A percentile compares a stretch with the other conserved stretches of the same genome.
Conservation (phyloP, 106 monocot genomes). For the Apostasia ramifera region DNA sequence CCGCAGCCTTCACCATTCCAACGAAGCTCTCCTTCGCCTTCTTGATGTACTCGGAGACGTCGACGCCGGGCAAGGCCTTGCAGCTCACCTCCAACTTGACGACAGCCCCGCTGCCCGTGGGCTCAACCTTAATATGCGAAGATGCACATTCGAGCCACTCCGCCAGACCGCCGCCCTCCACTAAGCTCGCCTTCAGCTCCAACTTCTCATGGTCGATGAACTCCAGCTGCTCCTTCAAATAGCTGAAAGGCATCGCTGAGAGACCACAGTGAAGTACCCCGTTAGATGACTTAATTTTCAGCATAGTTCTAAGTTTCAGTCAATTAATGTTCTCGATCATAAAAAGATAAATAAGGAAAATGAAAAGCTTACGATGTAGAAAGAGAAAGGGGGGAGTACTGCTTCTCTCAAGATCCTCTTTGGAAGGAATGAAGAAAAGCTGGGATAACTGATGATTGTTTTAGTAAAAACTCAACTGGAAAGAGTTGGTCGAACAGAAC, state of each 20-base stretch:
- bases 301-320: no score
- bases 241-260: not conserved
- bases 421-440: no score
- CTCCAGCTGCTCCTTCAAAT: slow-evolving; percentile 9
- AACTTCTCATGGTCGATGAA: slow-evolving; percentile 9
- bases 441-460: no score
- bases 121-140: slow-evolving; percentile 7
- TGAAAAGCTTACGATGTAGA: not conserved
- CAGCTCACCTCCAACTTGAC: slow-evolving; percentile 11
- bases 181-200: not conserved
- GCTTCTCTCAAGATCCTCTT: no score
- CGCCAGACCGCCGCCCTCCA: slow-evolving; percentile 6
- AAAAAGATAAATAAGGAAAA: not conserved
- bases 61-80: slow-evolving; percentile 9
- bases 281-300: no score
- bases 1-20: slow-evolving; percentile 20
- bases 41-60: not conserved
- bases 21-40: slow-evolving; percentile 16
- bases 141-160: not conserved
- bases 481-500: no score
- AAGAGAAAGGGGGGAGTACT: not conserved
- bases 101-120: not conserved
- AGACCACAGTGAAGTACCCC: no score
- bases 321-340: no score
- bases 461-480: no score